These are phyloP conservation scores for Schizosaccharomyces japonicus DNA, from an alignment of 805 yeast species.

Conservation along the genomic window DNA sequence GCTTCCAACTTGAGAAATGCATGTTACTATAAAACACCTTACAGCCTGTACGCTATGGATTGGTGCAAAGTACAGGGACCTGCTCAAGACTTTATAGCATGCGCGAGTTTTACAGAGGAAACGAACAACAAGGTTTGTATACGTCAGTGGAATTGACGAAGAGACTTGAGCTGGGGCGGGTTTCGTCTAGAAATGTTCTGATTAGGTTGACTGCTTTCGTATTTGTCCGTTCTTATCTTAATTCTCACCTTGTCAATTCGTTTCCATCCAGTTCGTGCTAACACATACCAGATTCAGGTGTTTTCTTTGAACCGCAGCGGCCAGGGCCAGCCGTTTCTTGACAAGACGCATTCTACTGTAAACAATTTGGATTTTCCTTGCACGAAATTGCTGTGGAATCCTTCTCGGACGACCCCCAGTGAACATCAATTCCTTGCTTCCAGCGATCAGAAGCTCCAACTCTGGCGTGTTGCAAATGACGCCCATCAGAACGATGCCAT, in stretches of 20 bases:
- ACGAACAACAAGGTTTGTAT: not conserved
- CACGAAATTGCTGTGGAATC: slow-evolving; percentile 3
- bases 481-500: not conserved
- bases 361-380: not conserved
- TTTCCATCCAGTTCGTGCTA: no score
- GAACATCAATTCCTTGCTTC: not conserved
- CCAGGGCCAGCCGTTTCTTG: not conserved
- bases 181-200: no score
- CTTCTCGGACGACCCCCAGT: not conserved
- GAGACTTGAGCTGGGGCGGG: no score
- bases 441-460: not conserved
- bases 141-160: no score
- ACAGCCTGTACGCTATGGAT: not conserved
- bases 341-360: not conserved
- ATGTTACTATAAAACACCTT: not conserved
- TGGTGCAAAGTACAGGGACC: not conserved
- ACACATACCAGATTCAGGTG: no score
- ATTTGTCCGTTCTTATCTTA: no score
- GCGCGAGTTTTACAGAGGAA: not conserved
- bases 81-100: not conserved
- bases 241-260: no score
- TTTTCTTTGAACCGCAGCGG: no score
- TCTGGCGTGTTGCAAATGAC: not conserved
- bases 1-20: no score
- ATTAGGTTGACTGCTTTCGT: no score